Evolutionary conservation across 306 rosid genomes (phyloP).

Genomic region (Medicago arabica): DNA sequence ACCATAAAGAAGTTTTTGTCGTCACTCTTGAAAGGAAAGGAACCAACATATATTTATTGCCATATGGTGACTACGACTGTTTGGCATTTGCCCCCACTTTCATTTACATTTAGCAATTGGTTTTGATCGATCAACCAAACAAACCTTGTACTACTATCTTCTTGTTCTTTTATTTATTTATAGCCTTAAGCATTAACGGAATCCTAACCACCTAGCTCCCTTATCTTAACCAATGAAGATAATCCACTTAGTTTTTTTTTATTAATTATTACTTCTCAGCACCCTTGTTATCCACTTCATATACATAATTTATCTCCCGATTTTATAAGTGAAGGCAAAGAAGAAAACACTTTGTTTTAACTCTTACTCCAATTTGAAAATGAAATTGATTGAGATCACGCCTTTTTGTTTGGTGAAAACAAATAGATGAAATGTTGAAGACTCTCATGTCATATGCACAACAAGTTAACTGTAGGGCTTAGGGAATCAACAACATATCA

Average conservation of each 20-base stretch:
- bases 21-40: not conserved
- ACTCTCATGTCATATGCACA: not conserved
- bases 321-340: conserved; percentile 8
- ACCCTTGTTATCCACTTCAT: conserved; percentile 25
- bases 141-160: conserved; percentile 1
- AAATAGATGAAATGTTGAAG: not conserved
- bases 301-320: not conserved
- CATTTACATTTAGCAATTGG: not conserved
- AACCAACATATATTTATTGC: not conserved
- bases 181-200: not conserved
- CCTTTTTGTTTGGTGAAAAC: not conserved
- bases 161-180: conserved; percentile 4
- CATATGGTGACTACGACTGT: conserved; percentile 7
- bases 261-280: not conserved
- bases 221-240: not conserved
- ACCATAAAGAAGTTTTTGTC: conserved; percentile 29
- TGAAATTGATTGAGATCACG: conserved; percentile 18
- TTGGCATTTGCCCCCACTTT: not conserved
- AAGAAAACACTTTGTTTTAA: conserved; percentile 24
- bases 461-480: not conserved
- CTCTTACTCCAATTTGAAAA: conserved; percentile 34
- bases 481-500: too few species aligned
- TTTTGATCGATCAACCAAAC: not conserved
- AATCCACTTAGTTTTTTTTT: not conserved
- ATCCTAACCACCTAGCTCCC: not conserved